Percentiles rank a stretch among this genome's conserved stretches.
Conservation (phyloP, 2,329 filamentous ascomycete genomes). For the Beauveria medogensis region DNA sequence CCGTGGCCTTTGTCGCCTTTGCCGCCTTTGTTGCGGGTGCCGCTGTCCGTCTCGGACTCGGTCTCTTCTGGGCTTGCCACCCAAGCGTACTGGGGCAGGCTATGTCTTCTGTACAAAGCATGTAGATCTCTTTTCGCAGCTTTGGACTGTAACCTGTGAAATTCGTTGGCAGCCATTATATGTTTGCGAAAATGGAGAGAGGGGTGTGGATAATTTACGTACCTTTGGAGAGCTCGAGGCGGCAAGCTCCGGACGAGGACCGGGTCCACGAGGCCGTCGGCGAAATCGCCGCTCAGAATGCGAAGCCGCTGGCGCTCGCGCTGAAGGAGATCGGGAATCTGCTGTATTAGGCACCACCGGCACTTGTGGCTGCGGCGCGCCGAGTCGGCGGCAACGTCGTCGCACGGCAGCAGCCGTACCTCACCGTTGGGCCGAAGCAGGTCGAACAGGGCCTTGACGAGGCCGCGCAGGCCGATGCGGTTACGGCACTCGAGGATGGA, state of each 20-base stretch:
- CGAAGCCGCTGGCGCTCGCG: not conserved
- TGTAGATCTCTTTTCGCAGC: not conserved
- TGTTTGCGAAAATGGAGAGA: no score
- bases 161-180: not conserved
- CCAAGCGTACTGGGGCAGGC: not conserved
- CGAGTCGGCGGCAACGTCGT: not conserved
- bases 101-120: not conserved
- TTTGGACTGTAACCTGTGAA: not conserved
- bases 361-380: not conserved
- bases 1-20: no score
- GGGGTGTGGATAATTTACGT: not conserved
- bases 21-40: no score
- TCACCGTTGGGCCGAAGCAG: not conserved
- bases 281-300: not conserved
- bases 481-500: not conserved
- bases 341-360: not conserved
- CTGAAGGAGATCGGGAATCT: not conserved
- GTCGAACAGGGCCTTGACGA: not conserved
- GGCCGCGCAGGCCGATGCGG: not conserved
- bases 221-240: not conserved
- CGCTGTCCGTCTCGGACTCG: not conserved
- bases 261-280: not conserved
- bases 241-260: not conserved
- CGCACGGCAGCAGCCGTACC: not conserved
- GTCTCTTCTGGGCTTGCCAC: not conserved